Evolutionary conservation across 164 flowering plant species (phyloP), one percentile per base, ranked within the genome.

Genomic region (Warburgia ugandensis): DNA sequence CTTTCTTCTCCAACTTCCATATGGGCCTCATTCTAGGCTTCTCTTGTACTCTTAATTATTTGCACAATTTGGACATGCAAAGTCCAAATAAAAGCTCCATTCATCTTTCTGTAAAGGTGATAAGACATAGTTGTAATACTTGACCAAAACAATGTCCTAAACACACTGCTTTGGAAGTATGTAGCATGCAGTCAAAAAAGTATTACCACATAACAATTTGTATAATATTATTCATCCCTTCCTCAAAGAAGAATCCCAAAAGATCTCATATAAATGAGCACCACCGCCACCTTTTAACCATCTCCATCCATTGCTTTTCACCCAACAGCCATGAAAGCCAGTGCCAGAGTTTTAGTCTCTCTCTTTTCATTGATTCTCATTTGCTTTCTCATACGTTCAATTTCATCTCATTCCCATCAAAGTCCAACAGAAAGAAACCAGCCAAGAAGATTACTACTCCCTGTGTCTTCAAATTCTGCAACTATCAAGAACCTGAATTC

Each of bases 381-480:
- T 38, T 50, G 30, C 37, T 55, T 47, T 36, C 47, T 62, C 17
- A 29, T 60, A 19, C 50, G 25, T 45, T 61, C 65, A 39, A 46
- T 60, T 23, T 17, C 38, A 10, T 56, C 60, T 56, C 33, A 49
- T 1, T 45, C 50, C 54, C 57, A 29, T 52, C 65, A 45, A 52
- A 50, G 30, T 14, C 13, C 19, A 25, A 52, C 21, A 16, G 48
- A 49, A 25, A 51, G 30, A 38, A 31, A 32, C 25, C 38, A 17
- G 6, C 44, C 73, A 29, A 76, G 77, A 55, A 73, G 29, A 55
- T 52, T 73, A 27, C 55, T 71, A 10, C 2, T 36, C 33, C 30
- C 60, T 12, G 22, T 46, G 55, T 48, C 55, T 45, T 36, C 70
- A 8, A 35, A 23, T 9, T 58, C 72, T 39, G 11, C 63, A 48